Conservation (phyloP, 129 eudicot genomes). For the Lactuca saligna region DNA sequence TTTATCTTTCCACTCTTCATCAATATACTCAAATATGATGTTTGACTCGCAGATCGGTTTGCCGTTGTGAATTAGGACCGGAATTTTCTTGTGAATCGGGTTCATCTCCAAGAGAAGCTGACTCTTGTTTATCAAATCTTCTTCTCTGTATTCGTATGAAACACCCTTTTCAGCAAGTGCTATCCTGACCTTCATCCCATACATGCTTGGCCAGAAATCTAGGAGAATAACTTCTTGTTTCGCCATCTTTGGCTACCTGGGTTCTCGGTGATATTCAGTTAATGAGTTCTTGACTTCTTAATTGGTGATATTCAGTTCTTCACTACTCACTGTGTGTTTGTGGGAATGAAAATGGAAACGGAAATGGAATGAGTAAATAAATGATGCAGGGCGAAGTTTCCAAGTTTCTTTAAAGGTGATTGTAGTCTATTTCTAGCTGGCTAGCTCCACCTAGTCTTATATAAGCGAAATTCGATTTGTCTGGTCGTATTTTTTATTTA, state of each 20-base stretch:
- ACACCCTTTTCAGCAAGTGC: neutral
- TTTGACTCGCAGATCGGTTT: neutral
- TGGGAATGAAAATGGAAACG: too few species aligned
- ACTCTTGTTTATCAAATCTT: neutral
- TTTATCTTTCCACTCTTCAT: neutral
- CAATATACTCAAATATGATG: neutral
- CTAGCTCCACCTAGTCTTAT: too few species aligned
- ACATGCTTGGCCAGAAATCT: neutral
- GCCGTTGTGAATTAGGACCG: neutral
- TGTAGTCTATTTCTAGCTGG: too few species aligned
- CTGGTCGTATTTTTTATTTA: too few species aligned
- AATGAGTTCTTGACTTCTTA: too few species aligned
- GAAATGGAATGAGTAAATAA: too few species aligned
- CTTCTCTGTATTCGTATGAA: neutral
- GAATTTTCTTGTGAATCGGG: neutral
- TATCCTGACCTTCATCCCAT: neutral
- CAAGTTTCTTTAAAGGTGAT: too few species aligned
- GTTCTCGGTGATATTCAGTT: neutral
- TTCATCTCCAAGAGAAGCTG: neutral
- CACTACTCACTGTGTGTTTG: too few species aligned
- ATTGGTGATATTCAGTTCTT: too few species aligned
- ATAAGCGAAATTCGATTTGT: too few species aligned
- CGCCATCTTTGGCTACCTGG: neutral
- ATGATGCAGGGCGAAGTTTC: neutral
- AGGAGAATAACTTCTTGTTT: neutral